A percentile compares a stretch with the other conserved stretches of the same genome.
Conservation (phyloP, 2,329 filamentous ascomycete genomes). For the Diatrype stigma region DNA sequence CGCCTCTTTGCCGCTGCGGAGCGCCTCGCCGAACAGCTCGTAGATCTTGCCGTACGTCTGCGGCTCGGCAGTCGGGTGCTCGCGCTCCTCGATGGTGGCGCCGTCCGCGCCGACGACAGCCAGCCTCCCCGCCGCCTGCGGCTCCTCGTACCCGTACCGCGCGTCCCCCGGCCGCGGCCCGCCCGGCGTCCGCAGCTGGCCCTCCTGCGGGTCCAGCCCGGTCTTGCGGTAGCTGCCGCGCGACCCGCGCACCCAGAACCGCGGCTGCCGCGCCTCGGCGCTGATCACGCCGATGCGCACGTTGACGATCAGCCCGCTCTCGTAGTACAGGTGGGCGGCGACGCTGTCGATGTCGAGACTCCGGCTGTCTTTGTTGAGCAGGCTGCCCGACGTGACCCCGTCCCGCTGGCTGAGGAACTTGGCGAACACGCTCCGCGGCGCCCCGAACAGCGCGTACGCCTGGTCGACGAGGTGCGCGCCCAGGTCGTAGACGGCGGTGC, state of each 20-base stretch:
- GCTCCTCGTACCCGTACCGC: constrained; percentile 61
- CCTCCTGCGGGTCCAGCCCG: constrained; percentile 70
- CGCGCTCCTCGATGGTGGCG: constrained; percentile 44
- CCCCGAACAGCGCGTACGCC: constrained; percentile 64
- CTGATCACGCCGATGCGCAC: constrained; percentile 67
- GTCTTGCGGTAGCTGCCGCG: constrained; percentile 72
- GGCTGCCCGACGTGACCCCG: constrained; percentile 26
- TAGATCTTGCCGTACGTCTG: constrained; percentile 69
- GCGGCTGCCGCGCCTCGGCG: constrained; percentile 63
- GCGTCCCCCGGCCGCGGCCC: constrained; percentile 59
- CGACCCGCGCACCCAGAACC: constrained; percentile 73
- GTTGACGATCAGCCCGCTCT: constrained; percentile 58
- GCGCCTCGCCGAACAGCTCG: constrained; percentile 43
- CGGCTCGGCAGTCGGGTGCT: constrained; percentile 56
- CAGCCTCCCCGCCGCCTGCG: constrained; percentile 54
- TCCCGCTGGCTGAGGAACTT: constrained; percentile 64
- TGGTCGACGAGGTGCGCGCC: constrained; percentile 76
- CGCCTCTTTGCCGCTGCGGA: constrained; percentile 44
- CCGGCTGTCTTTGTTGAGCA: constrained; percentile 28
- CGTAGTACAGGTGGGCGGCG: constrained; percentile 65
- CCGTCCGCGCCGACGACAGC: constrained; percentile 50
- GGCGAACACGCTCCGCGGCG: constrained; percentile 62
- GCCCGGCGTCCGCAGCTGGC: constrained; percentile 55
- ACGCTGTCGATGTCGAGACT: constrained; percentile 50
- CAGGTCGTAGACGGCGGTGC: constrained; percentile 68